A percentile compares a stretch with the other conserved stretches of the same genome.
phyloP scores from a whole-genome alignment of 768 basidiomycete species.

The Lanmaoa rubissima region DNA sequence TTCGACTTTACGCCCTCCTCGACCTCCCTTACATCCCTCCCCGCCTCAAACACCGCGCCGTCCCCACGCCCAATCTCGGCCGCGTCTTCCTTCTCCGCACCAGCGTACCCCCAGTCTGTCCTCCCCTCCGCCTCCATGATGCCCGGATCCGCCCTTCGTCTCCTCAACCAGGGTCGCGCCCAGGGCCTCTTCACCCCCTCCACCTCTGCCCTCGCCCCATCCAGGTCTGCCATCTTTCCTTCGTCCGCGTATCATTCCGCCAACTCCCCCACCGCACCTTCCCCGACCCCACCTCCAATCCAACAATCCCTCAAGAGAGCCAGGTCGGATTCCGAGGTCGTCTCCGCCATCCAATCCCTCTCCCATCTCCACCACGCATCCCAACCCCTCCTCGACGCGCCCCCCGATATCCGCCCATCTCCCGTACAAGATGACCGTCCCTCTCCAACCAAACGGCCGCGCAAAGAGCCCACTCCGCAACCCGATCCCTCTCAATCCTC shows the following conservation, averaged over 20 bases:
- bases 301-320: conserved; percentile 54
- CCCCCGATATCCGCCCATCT: conserved; percentile 44
- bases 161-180: conserved; percentile 81
- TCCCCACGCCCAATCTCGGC: conserved; percentile 67
- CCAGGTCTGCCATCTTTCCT: conserved; percentile 50
- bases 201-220: conserved; percentile 54
- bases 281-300: conserved; percentile 51
- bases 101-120: conserved; percentile 49
- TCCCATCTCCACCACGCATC: conserved; percentile 19
- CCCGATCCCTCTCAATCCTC: conserved; percentile 30
- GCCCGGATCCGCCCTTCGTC: conserved; percentile 81
- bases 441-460: conserved; percentile 69
- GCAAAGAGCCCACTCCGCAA: conserved; percentile 49
- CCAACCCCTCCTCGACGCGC: conserved; percentile 31
- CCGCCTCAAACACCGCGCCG: conserved; percentile 44
- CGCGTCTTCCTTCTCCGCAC: conserved; percentile 62
- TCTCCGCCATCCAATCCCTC: conserved; percentile 16
- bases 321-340: conserved; percentile 64
- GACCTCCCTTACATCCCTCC: conserved; percentile 65
- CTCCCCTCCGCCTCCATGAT: conserved; percentile 83
- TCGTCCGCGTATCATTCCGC: conserved; percentile 48
- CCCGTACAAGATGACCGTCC: conserved; percentile 59
- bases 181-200: conserved; percentile 86
- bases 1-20: conserved; percentile 90
- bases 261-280: conserved; percentile 50